phyloP scores from a whole-genome alignment of 78 protist genomes.

The Cyanophora paradoxa region DNA sequence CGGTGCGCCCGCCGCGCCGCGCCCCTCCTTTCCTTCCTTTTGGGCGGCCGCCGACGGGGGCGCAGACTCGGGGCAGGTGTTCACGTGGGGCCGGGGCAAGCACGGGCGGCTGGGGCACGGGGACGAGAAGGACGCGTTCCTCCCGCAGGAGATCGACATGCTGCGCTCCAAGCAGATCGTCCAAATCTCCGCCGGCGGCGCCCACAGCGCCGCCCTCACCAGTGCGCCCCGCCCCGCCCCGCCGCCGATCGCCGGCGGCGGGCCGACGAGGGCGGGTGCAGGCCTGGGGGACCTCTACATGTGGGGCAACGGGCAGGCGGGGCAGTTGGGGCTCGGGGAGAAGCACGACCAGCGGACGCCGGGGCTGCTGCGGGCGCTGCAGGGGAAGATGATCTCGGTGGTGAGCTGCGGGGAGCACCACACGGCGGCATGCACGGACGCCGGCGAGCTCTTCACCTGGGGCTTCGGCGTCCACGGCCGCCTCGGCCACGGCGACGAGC shows the following conservation, averaged over 20 bases:
- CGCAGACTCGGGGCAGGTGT: neutral
- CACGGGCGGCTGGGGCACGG: constrained; percentile 4
- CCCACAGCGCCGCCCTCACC: neutral
- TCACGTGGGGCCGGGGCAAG: neutral
- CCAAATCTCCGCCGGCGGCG: too few relatives aligned
- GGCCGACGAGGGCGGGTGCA: too few relatives aligned
- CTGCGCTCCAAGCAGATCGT: too few relatives aligned
- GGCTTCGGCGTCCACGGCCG: neutral
- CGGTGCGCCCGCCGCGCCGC: too few relatives aligned
- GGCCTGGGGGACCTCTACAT: too few relatives aligned
- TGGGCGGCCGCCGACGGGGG: too few relatives aligned
- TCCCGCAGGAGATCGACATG: neutral
- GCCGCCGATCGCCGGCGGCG: neutral
- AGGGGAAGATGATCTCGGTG: neutral
- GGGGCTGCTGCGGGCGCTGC: too few relatives aligned
- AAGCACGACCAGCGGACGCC: too few relatives aligned
- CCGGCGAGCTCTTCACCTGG: constrained; percentile 1
- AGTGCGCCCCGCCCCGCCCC: neutral
- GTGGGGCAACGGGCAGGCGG: too few relatives aligned
- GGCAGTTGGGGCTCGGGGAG: too few relatives aligned
- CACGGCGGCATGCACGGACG: neutral
- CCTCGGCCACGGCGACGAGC: neutral
- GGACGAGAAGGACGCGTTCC: neutral
- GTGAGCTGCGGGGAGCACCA: constrained; percentile 14
- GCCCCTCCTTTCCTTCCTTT: too few relatives aligned